Conservation (phyloP, 2,329 filamentous ascomycete species). For the Onygena corvina region DNA sequence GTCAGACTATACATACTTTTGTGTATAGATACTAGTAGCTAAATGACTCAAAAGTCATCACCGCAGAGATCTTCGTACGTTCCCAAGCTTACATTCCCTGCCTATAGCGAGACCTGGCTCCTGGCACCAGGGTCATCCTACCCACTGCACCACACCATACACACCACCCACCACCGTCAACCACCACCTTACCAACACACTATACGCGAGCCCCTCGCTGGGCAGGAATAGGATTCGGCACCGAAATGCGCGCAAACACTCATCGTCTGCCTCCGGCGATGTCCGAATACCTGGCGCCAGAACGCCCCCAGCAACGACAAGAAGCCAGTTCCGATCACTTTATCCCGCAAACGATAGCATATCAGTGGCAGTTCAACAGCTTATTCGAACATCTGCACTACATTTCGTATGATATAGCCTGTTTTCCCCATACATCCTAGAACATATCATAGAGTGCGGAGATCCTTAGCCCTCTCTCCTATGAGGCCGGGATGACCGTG, state of each 20-base stretch:
- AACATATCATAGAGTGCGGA: not conserved
- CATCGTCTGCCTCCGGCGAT: not conserved
- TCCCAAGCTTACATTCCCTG: not conserved
- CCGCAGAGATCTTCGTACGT: not conserved
- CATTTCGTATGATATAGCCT: slow-evolving; percentile 1
- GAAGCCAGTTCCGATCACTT: not conserved
- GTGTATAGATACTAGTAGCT: not conserved
- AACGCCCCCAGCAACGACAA: not conserved
- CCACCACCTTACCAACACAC: too few species aligned
- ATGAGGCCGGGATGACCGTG: not conserved
- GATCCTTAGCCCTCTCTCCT: not conserved
- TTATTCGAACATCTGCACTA: not conserved
- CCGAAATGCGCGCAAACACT: not conserved
- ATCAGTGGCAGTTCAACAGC: not conserved
- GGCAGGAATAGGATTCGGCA: not conserved
- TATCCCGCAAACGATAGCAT: not conserved
- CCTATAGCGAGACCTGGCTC: not conserved
- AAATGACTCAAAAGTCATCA: not conserved
- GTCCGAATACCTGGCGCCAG: not conserved
- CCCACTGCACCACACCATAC: not conserved
- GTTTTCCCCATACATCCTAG: not conserved
- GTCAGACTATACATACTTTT: not conserved
- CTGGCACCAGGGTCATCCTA: not conserved
- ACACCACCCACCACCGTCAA: too few species aligned
- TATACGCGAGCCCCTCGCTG: too few species aligned